Conservation (phyloP, 176 grass and related monocot genomes). For the Zoysia japonica region DNA sequence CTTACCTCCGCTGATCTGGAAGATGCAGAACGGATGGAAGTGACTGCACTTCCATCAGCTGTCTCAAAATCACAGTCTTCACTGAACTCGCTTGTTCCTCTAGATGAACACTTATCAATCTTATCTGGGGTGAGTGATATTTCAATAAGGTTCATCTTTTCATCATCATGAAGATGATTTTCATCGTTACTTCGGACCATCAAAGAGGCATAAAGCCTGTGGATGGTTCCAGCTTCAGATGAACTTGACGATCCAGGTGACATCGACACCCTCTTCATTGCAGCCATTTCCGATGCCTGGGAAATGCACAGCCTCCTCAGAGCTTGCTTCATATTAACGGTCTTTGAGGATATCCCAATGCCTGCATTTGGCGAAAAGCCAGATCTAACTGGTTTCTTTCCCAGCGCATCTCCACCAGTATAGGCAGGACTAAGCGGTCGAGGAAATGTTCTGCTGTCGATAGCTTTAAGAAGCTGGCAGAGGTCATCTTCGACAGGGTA, state of each 20-base stretch:
- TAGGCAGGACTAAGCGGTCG: constrained; percentile 47
- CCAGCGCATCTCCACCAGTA: constrained; percentile 33
- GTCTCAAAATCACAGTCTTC: constrained; percentile 54
- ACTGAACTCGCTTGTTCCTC: constrained; percentile 40
- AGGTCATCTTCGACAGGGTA: constrained; percentile 66
- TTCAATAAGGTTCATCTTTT: constrained; percentile 71
- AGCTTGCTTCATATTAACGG: constrained; percentile 83
- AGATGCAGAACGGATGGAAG: constrained; percentile 43
- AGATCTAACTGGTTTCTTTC: constrained; percentile 53
- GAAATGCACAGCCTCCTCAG: constrained; percentile 83
- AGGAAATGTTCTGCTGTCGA: constrained; percentile 60
- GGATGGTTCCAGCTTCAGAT: constrained; percentile 87
- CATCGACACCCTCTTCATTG: constrained; percentile 65
- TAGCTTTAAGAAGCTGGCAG: constrained; percentile 69
- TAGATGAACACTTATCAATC: constrained; percentile 46
- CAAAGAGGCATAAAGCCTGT: constrained; percentile 81
- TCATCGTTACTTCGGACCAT: constrained; percentile 64
- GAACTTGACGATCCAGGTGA: constrained; percentile 55
- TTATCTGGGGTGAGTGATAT: constrained; percentile 63
- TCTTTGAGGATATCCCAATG: constrained; percentile 70
- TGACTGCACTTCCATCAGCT: constrained; percentile 49
- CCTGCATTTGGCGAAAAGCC: constrained; percentile 49
- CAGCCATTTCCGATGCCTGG: constrained; percentile 89
- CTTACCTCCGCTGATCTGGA: constrained; percentile 37
- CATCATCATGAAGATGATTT: constrained; percentile 41